Evolutionary conservation across 2,329 filamentous ascomycete genomes (phyloP).

Genomic region (Cordyceps tenuipes): DNA sequence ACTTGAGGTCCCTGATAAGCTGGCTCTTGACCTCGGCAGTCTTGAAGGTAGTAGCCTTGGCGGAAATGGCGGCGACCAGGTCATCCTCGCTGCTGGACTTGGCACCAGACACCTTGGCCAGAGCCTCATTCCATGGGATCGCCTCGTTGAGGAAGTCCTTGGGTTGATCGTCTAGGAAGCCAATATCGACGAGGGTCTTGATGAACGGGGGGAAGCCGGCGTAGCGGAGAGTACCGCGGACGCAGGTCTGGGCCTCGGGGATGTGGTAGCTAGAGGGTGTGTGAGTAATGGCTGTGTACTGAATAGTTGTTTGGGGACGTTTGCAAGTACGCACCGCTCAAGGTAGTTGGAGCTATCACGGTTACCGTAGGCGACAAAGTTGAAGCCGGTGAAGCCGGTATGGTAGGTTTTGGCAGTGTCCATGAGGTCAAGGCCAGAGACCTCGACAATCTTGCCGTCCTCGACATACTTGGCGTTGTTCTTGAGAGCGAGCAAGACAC

Average conservation of each 20-base stretch:
- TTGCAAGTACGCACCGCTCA: constrained; percentile 44
- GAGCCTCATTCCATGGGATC: constrained; percentile 77
- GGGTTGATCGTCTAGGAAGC: constrained; percentile 70
- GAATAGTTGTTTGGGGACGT: not conserved
- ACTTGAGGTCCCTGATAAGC: constrained; percentile 9
- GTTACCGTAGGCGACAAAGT: constrained; percentile 90
- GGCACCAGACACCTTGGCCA: constrained; percentile 66
- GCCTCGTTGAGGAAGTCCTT: constrained; percentile 57
- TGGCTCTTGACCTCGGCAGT: constrained; percentile 52
- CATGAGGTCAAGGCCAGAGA: constrained; percentile 68
- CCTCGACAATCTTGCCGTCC: constrained; percentile 64
- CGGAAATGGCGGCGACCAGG: constrained; percentile 62
- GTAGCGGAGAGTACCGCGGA: constrained; percentile 77
- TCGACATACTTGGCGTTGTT: constrained; percentile 81
- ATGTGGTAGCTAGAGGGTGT: constrained; percentile 56
- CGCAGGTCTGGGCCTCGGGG: constrained; percentile 82
- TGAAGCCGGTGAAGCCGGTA: constrained; percentile 72
- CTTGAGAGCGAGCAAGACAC: constrained; percentile 77
- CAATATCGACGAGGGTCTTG: constrained; percentile 77
- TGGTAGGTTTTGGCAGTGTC: constrained; percentile 84
- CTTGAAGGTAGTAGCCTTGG: constrained; percentile 63
- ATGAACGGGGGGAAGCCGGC: constrained; percentile 87
- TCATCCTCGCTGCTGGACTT: constrained; percentile 58
- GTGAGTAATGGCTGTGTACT: not conserved
- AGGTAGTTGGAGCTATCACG: constrained; percentile 81